Base-by-base conservation (phyloP, 345 rosid genomes). In the Citrus cavaleriei region DNA sequence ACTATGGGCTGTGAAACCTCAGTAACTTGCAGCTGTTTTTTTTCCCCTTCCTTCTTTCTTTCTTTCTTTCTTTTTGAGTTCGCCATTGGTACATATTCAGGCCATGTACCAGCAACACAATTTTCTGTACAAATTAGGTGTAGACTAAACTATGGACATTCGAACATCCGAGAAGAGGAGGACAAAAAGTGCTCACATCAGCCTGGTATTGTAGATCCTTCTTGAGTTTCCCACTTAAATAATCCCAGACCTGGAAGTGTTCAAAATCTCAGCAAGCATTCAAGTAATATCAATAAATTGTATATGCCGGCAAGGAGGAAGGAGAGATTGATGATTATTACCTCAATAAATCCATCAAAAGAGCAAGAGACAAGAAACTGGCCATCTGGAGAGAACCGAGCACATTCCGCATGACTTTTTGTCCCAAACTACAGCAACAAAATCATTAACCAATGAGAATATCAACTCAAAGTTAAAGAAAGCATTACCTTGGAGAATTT, bases 181-280 rank as follows among this genome's bases (percentile, higher is more conserved):
- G 19, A 78, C 16, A 24, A 54, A 28, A 77, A 46, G 75, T 30
- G 84, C 95, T 88, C 76, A 93, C 99, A 73, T 89, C 99, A 81
- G 98, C 98, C 85, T 97, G 99, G 84, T 97, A 97, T 60, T 92
- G 98, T 78, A 97, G 93, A 87, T 97, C 99, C 84, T 94, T 94
- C 90, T 97, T 93, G 84, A 97, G 92, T 89, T 97, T 97, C 76
- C 99, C 99, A 76, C 93, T 97, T 64, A 94, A 78, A 80, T 97
- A 92, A 88, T 97, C 99, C 99, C 99, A 97, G 63, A 97, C 98
- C 98, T 94, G 75, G 66, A 54, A 65, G 9, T 68, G 72, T 80
- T 46, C 74, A 80, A 49, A 79, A 74, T 65, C 46, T 77, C 38
- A 70, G 82, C 10, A 0, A 75, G 79, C 19, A 80, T 72, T 82